phyloP scores from a whole-genome alignment of 345 rosid species.

The Cochlearia excelsa region DNA sequence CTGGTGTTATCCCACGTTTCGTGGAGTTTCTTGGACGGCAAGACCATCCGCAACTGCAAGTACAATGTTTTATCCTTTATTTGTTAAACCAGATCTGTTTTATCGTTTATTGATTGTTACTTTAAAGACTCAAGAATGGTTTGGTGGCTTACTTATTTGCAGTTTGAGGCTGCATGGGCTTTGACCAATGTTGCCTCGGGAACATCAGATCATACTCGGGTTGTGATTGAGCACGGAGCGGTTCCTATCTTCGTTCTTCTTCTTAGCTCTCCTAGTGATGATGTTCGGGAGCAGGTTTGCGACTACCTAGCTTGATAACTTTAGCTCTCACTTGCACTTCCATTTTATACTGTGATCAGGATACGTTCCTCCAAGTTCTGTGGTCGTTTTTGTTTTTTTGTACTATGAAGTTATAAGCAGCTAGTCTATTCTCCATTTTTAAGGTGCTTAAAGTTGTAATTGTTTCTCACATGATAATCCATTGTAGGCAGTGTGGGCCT shows the following conservation, averaged over 20 bases:
- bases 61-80: conserved; percentile 22
- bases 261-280: conserved; percentile 75
- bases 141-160: conserved; percentile 26
- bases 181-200: conserved; percentile 90
- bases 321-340: conserved; percentile 9
- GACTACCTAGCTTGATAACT: conserved; percentile 20
- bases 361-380: not conserved
- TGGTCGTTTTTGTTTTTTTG: not conserved
- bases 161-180: conserved; percentile 96
- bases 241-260: conserved; percentile 77
- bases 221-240: conserved; percentile 77
- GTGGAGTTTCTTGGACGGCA: conserved; percentile 78
- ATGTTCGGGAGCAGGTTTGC: conserved; percentile 79
- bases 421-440: not conserved
- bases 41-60: conserved; percentile 77
- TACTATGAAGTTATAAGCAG: conserved; percentile 10
- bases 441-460: conserved; percentile 15
- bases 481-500: conserved; percentile 69
- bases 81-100: not conserved
- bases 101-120: not conserved
- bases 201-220: conserved; percentile 77
- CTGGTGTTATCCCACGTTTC: conserved; percentile 70
- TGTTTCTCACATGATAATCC: conserved; percentile 12
- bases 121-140: not conserved
- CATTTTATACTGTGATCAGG: conserved; percentile 7